phyloP scores from a whole-genome alignment of 2,329 filamentous ascomycete genomes.

The Cytospora leucostoma region DNA sequence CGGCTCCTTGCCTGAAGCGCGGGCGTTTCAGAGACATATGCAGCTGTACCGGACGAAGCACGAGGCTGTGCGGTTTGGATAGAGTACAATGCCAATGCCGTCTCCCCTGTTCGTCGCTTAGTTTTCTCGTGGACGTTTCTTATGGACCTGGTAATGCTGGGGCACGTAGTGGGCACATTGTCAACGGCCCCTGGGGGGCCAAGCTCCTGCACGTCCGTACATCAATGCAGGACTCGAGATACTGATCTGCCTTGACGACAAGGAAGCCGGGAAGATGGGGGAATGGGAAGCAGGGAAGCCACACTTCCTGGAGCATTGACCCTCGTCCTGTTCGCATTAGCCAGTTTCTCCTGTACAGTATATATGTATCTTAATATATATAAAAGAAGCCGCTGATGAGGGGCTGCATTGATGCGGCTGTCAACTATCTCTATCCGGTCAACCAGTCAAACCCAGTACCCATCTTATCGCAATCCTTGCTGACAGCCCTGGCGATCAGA shows the following conservation, averaged over 20 bases:
- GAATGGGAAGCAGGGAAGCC: too few species aligned
- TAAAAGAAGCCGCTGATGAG: neutral
- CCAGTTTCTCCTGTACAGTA: too few species aligned
- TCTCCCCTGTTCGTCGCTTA: neutral
- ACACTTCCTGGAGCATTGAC: constrained; percentile 9
- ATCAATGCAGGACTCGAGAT: constrained; percentile 15
- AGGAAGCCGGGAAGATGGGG: neutral
- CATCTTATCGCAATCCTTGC: constrained; percentile 26
- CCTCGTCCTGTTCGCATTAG: neutral
- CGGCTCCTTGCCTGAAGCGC: constrained; percentile 8
- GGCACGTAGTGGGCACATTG: neutral
- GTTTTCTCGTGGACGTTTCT: neutral
- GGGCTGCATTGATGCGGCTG: constrained; percentile 17
- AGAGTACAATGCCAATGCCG: constrained; percentile 14
- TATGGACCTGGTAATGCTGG: neutral
- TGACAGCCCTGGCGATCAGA: constrained; percentile 14
- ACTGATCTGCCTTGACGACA: constrained; percentile 13
- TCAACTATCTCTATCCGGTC: constrained; percentile 13
- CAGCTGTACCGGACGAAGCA: constrained; percentile 1
- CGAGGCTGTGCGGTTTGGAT: constrained; percentile 16
- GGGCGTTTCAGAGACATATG: constrained; percentile 13
- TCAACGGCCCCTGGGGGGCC: neutral
- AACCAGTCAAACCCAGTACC: constrained; percentile 12
- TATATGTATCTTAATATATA: too few species aligned
- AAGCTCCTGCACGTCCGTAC: constrained; percentile 5